Evolutionary conservation across 768 basidiomycete species (phyloP).

Genomic region (Pleurotus salmoneostramineus): DNA sequence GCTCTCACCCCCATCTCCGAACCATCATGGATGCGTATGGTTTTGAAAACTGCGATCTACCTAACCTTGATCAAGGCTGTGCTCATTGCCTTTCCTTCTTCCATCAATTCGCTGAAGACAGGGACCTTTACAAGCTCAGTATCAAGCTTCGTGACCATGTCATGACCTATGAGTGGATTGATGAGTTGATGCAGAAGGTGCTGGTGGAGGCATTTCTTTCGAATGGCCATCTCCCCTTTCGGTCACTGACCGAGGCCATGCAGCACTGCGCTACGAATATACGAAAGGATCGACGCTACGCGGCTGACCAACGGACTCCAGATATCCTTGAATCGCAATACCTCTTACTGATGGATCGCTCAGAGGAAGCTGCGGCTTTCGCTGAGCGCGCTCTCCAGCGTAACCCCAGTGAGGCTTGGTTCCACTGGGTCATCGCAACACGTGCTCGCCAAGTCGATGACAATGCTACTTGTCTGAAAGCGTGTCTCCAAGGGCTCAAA

Average conservation of each 20-base stretch:
- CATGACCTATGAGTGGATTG: background rate
- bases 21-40: slow-evolving; percentile 49
- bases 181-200: no score
- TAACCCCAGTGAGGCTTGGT: background rate
- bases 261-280: background rate
- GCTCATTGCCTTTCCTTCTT: background rate
- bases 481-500: background rate
- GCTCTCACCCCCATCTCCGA: slow-evolving; percentile 18
- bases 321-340: background rate
- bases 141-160: background rate
- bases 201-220: no score
- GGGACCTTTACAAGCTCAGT: background rate
- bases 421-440: background rate
- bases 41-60: slow-evolving; percentile 35
- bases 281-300: background rate
- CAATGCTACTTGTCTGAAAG: background rate
- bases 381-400: background rate
- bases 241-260: background rate
- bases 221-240: background rate
- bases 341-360: background rate
- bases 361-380: background rate
- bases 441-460: background rate
- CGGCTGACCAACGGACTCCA: background rate
- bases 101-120: background rate
- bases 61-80: background rate